Conservation (phyloP, 768 basidiomycete genomes). For the Boletus sensibilis region DNA sequence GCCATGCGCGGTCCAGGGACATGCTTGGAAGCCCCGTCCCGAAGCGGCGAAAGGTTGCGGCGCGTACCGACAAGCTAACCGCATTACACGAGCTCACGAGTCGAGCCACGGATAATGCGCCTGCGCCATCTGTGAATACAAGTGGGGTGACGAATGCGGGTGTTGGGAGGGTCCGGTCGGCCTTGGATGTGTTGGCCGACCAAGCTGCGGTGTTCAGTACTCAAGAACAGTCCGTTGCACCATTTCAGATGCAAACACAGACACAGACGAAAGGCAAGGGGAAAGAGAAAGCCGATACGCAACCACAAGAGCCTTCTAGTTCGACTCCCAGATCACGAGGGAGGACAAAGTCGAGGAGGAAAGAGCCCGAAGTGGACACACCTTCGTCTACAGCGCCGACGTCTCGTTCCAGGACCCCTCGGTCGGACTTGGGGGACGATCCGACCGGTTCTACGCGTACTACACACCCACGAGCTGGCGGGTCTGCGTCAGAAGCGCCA, state of each 20-base stretch:
- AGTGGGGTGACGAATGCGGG: not conserved
- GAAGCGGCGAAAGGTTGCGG: conserved; percentile 36
- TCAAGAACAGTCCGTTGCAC: conserved; percentile 26
- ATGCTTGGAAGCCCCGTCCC: conserved; percentile 38
- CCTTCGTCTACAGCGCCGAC: conserved; percentile 1
- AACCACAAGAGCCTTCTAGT: not conserved
- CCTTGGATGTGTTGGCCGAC: conserved; percentile 72
- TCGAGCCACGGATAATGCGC: not conserved
- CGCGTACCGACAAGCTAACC: conserved; percentile 10
- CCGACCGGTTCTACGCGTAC: not conserved
- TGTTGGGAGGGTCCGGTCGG: conserved; percentile 42
- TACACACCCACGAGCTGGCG: not conserved
- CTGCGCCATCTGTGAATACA: conserved; percentile 1
- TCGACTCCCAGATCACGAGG: conserved; percentile 7
- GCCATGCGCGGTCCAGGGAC: conserved; percentile 28
- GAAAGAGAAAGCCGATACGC: conserved; percentile 15
- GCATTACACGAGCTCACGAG: conserved; percentile 4
- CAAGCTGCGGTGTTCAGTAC: conserved; percentile 60
- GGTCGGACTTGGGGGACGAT: conserved; percentile 10
- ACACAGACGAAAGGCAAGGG: conserved; percentile 19
- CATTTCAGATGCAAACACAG: not conserved
- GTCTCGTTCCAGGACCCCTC: conserved; percentile 20
- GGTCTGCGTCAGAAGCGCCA: conserved; percentile 6
- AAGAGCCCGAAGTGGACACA: conserved; percentile 3
- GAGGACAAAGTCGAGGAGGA: conserved; percentile 9